These are phyloP conservation scores for Globisporangium irregulare DNA, from an alignment of 352 stramenopile species.

Conservation along the genomic window DNA sequence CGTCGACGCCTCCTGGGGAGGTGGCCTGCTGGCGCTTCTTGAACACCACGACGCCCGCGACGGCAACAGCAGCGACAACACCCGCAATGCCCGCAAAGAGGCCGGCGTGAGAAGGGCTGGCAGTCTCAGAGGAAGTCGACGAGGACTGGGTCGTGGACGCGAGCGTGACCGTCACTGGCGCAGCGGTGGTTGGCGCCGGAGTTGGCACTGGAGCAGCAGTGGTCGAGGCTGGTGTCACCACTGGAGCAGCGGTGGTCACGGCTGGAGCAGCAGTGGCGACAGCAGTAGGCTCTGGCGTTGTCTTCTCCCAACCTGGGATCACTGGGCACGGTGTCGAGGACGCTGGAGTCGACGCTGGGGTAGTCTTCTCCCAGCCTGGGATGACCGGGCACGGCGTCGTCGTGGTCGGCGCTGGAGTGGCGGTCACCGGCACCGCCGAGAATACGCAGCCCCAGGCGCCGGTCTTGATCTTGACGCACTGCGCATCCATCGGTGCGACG, in stretches of 20 bases:
- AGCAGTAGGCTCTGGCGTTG: conserved; percentile 16
- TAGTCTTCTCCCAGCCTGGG: conserved; percentile 16
- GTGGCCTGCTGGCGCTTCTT: conserved; percentile 18
- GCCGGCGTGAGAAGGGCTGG: conserved; percentile 13
- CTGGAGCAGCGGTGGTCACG: background rate
- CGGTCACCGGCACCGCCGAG: conserved; percentile 7
- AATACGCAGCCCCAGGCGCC: conserved; percentile 70
- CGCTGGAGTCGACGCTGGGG: conserved; percentile 15
- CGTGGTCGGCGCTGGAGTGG: conserved; percentile 28
- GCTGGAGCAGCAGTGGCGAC: background rate
- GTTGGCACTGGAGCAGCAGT: background rate
- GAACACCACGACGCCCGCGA: conserved; percentile 37
- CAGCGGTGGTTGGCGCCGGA: conserved; percentile 4
- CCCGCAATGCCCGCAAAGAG: conserved; percentile 20
- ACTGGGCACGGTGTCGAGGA: conserved; percentile 12
- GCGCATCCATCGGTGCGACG: conserved; percentile 44
- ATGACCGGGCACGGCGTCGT: conserved; percentile 14
- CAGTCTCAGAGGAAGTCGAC: conserved; percentile 8
- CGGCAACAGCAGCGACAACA: conserved; percentile 29
- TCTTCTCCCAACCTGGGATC: conserved; percentile 11
- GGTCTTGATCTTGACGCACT: conserved; percentile 65
- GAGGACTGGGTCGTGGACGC: conserved; percentile 14
- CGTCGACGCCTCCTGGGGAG: background rate
- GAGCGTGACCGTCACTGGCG: conserved; percentile 7
- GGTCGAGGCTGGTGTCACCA: background rate